These are phyloP conservation scores for Brassica nigra DNA, from an alignment of 345 rosid species.

Conservation along the genomic window DNA sequence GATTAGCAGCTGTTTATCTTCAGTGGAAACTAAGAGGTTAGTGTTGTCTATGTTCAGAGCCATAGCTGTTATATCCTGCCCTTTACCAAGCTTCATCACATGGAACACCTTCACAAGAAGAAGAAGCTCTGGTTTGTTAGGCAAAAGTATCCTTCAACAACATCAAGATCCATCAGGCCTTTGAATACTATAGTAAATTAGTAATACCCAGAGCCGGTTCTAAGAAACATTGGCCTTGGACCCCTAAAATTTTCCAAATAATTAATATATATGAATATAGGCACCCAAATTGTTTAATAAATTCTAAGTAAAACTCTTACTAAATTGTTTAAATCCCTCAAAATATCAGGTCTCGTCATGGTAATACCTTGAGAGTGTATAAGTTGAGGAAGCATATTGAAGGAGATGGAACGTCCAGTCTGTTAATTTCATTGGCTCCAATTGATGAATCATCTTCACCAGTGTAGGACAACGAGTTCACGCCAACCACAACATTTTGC, in stretches of 20 bases:
- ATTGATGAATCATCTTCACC: conserved; percentile 47
- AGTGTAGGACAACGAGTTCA: conserved; percentile 49
- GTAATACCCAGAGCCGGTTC: neutral
- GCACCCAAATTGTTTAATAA: neutral
- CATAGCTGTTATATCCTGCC: conserved; percentile 81
- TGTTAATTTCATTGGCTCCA: conserved; percentile 38
- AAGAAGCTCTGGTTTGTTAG: neutral
- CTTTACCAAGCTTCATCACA: conserved; percentile 64
- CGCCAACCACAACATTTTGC: conserved; percentile 62
- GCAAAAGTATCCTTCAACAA: neutral
- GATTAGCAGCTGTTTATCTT: conserved; percentile 79
- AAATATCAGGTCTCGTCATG: neutral
- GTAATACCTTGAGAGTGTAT: conserved; percentile 74
- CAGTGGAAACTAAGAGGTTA: conserved; percentile 85
- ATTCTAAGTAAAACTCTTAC: neutral
- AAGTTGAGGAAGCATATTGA: conserved; percentile 82
- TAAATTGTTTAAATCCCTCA: neutral
- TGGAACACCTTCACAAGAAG: conserved; percentile 63
- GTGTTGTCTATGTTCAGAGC: conserved; percentile 77
- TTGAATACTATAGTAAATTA: neutral
- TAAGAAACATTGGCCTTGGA: neutral
- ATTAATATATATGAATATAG: neutral
- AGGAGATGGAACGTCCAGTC: conserved; percentile 58
- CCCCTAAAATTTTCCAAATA: neutral
- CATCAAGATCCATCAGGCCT: conserved; percentile 1